phyloP scores from a whole-genome alignment of 176 grass and related monocot genomes.

The Phoenix dactylifera region DNA sequence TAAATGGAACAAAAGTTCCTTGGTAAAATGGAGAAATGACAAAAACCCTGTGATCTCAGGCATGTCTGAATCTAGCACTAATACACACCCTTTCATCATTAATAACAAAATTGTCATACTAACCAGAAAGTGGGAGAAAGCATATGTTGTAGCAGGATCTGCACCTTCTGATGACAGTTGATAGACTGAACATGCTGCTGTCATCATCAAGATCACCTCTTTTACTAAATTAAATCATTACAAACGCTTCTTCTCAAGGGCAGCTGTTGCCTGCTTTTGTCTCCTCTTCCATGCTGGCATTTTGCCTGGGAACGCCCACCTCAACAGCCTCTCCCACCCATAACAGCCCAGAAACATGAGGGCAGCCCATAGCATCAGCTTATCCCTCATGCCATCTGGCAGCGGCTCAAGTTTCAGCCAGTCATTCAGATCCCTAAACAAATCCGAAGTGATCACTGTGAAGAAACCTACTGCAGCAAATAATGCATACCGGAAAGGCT shows the following conservation, averaged over 20 bases:
- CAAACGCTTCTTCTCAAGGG: constrained; percentile 55
- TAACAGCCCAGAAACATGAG: constrained; percentile 90
- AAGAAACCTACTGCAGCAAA: constrained; percentile 87
- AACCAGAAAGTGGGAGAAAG: neutral
- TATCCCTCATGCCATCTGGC: constrained; percentile 75
- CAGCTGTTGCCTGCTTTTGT: constrained; percentile 62
- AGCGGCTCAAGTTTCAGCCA: constrained; percentile 77
- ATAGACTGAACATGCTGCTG: neutral
- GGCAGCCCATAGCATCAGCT: constrained; percentile 79
- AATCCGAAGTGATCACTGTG: constrained; percentile 79
- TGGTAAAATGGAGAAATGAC: no score
- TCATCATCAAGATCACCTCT: neutral
- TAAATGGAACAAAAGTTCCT: no score
- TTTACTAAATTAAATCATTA: constrained; percentile 16
- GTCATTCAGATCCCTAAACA: constrained; percentile 85
- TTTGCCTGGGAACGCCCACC: constrained; percentile 75
- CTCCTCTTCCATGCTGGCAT: constrained; percentile 80
- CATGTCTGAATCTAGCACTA: no score
- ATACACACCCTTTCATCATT: neutral
- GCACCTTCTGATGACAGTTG: neutral
- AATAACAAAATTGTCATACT: constrained; percentile 3
- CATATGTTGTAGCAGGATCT: neutral
- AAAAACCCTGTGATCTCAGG: no score
- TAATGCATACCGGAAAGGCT: constrained; percentile 82
- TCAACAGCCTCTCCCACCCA: constrained; percentile 79